Evolutionary conservation across 371 early-diverging fungal species (phyloP).

Genomic region (Mortierella sp.): DNA sequence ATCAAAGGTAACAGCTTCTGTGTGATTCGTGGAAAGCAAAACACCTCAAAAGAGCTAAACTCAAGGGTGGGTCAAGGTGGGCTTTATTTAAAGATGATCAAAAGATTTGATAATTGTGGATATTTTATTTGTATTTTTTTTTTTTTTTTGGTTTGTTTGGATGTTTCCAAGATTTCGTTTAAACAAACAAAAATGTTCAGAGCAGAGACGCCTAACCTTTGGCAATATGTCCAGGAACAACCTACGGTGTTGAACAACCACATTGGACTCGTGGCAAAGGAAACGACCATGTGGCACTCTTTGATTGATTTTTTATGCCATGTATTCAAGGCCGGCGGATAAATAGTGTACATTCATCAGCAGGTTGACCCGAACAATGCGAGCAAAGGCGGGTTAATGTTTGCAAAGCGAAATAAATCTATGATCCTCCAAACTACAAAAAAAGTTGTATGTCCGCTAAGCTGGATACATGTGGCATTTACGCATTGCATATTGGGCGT

Average conservation of each 20-base stretch:
- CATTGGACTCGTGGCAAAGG: neutral
- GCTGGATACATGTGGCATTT: neutral
- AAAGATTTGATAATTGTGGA: neutral
- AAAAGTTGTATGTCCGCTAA: neutral
- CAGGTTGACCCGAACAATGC: neutral
- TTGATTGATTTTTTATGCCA: neutral
- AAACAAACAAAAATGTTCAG: neutral
- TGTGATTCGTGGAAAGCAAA: neutral
- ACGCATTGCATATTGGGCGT: neutral
- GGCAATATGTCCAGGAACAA: neutral
- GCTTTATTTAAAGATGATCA: conserved; percentile 4
- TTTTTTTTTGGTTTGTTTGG: neutral
- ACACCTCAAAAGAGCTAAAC: neutral
- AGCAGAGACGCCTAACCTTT: neutral
- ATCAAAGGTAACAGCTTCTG: neutral
- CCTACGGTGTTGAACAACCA: neutral
- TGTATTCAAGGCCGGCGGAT: neutral
- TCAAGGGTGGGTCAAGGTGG: neutral
- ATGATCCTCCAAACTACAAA: neutral
- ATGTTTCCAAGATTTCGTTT: neutral
- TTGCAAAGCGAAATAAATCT: neutral
- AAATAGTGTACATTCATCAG: neutral
- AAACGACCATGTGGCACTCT: neutral
- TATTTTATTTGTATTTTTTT: neutral
- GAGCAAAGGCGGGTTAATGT: neutral